These are phyloP conservation scores for Suillus brevipes DNA, from an alignment of 768 basidiomycete genomes.

Conservation along the genomic window DNA sequence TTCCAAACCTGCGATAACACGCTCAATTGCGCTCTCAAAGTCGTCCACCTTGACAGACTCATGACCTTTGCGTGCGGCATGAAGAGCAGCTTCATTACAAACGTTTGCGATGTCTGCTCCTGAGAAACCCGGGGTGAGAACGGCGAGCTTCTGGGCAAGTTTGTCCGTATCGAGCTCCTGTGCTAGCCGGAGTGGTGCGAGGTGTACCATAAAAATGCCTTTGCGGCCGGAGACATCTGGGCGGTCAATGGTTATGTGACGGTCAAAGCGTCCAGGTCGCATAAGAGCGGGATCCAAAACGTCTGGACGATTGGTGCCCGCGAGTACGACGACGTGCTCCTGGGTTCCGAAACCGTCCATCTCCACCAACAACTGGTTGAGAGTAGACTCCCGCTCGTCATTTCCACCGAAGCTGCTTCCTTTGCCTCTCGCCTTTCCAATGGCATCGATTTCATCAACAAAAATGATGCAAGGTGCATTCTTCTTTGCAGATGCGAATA, in stretches of 20 bases:
- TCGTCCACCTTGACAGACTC: conserved; percentile 80
- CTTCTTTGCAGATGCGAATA: conserved; percentile 97
- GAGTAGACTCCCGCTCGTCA: conserved; percentile 95
- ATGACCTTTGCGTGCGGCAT: conserved; percentile 83
- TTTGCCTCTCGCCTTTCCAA: conserved; percentile 89
- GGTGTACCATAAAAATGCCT: conserved; percentile 93
- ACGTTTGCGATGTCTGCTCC: conserved; percentile 99
- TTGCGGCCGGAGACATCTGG: conserved; percentile 93
- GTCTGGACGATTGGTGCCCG: conserved; percentile 96
- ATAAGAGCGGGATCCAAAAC: conserved; percentile 94
- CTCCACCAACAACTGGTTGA: conserved; percentile 97
- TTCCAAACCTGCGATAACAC: conserved; percentile 96
- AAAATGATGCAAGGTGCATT: conserved; percentile 98
- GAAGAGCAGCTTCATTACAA: conserved; percentile 95
- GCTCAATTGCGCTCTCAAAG: conserved; percentile 97
- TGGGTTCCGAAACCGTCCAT: conserved; percentile 99
- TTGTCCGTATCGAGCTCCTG: conserved; percentile 49
- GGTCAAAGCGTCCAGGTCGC: conserved; percentile 97
- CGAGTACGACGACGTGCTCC: conserved; percentile 94
- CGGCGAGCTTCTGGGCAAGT: conserved; percentile 90
- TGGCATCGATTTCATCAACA: conserved; percentile 98
- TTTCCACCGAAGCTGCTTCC: conserved; percentile 85
- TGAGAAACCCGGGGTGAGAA: conserved; percentile 96
- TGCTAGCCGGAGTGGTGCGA: conserved; percentile 76
- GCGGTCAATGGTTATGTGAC: conserved; percentile 92